These are phyloP conservation scores for Talinum fruticosum DNA, from an alignment of 148 eudicot species.

Conservation along the genomic window DNA sequence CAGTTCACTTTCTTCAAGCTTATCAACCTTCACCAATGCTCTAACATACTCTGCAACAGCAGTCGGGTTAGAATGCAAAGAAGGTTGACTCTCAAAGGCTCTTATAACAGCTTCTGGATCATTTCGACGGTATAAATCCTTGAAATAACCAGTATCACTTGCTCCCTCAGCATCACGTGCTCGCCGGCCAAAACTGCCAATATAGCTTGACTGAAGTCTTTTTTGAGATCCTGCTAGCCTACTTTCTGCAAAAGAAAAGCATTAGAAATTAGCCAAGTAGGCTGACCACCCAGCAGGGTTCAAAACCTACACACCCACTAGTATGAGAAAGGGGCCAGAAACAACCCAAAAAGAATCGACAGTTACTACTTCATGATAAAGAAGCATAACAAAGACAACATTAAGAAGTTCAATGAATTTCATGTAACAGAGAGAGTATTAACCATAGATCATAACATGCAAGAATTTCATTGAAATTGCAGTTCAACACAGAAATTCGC, in stretches of 20 bases:
- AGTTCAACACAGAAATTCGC: background rate
- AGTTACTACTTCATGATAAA: background rate
- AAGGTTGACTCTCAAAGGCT: conserved; percentile 76
- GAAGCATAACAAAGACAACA: no score
- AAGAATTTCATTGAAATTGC: background rate
- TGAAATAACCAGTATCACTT: conserved; percentile 49
- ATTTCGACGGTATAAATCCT: conserved; percentile 60
- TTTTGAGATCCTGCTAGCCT: conserved; percentile 19
- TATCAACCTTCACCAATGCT: conserved; percentile 82
- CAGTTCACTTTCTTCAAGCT: conserved; percentile 79
- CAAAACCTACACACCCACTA: background rate
- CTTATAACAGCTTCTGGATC: conserved; percentile 91
- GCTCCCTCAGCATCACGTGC: conserved; percentile 51
- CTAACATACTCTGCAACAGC: conserved; percentile 89
- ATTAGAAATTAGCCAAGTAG: background rate
- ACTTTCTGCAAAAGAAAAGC: conserved; percentile 39
- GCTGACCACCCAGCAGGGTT: background rate
- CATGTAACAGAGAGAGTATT: no score
- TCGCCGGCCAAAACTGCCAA: conserved; percentile 68
- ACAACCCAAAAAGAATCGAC: no score
- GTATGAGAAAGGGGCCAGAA: background rate
- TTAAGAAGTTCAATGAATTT: no score
- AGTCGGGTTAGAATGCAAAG: conserved; percentile 62
- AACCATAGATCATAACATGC: no score
- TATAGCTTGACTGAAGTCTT: conserved; percentile 4